Base-by-base conservation (phyloP, 441 rosid genomes). In the Adansonia madagascariensis region DNA sequence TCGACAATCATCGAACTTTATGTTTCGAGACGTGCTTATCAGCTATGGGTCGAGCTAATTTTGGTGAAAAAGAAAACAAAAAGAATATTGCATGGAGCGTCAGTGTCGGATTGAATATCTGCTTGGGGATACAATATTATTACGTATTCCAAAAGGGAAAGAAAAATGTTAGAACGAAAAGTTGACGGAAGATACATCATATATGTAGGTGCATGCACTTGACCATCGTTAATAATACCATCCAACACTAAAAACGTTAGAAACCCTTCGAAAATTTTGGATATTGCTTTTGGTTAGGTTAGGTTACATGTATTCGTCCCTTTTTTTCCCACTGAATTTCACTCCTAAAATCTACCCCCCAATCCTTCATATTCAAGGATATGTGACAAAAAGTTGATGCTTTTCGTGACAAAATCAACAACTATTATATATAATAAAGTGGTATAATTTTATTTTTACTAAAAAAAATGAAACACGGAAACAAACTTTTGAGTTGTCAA, bases 241-340 rank as follows among this genome's bases (percentile, higher is more conserved):
- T 39, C 12, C 24, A 17, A 3, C 24, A 41, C 24, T 39, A 39
- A 41, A 41, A 15, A 64, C 14, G 24, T 15, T 39, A 39, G 49
- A 64, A 39, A 31, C 63, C 46, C 63, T 20, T 59, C 35, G 63
- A n/a, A n/a, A 41, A n/a, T 41, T 65, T n/a, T n/a, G 27, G 10
- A 44, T 14, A 62, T 39, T 31, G 18, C 35, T 31, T 6, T 14
- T 62, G 14, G 2, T 35, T 63, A 63, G 46, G 50, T 65, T 65
- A 65, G 50, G 27, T 65, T 41, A 17, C 70, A 43, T 43, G 70
- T 43, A 63, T 64, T 64, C 41, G 69, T 64, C 46, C 46, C 49
- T 18, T 11, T n/a, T 17, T 35, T 35, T 35, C 0, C 41, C 70
- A 43, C 10, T 41, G 70, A 41, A 41, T 65, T 64, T 65, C 70